These are phyloP conservation scores for Fusarium proliferatum DNA, from an alignment of 2,329 filamentous ascomycete species.

Conservation along the genomic window DNA sequence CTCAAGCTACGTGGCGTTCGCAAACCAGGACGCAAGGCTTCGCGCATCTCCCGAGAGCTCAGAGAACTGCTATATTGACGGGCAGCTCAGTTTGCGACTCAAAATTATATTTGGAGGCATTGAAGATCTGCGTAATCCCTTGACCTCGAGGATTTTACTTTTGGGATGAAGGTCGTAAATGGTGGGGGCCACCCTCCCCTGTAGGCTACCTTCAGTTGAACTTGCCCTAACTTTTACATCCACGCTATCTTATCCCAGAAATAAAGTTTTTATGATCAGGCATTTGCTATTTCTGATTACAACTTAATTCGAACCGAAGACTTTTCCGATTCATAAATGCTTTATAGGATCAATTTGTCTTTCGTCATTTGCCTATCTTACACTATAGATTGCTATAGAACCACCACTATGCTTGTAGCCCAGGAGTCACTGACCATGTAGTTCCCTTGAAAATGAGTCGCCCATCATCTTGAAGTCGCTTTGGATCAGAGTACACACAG, in stretches of 20 bases:
- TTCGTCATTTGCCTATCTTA: not conserved
- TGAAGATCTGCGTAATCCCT: no score
- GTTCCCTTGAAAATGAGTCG: not conserved
- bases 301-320: not conserved
- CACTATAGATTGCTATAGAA: not conserved
- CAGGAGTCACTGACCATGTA: not conserved
- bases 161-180: no score
- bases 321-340: not conserved
- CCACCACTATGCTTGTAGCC: accelerated
- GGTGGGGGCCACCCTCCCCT: no score
- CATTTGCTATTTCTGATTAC: not conserved
- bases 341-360: not conserved
- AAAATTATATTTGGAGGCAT: no score
- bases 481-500: not conserved
- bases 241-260: no score
- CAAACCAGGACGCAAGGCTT: not conserved
- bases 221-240: no score
- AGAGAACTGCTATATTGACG: no score
- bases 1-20: not conserved
- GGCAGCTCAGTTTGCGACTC: no score
- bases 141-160: no score
- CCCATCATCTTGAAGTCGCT: not conserved
- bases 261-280: no score
- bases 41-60: not conserved
- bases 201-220: no score